These are phyloP conservation scores for Pseudotulostoma volvatum DNA, from an alignment of 495 filamentous ascomycete species.

Conservation along the genomic window DNA sequence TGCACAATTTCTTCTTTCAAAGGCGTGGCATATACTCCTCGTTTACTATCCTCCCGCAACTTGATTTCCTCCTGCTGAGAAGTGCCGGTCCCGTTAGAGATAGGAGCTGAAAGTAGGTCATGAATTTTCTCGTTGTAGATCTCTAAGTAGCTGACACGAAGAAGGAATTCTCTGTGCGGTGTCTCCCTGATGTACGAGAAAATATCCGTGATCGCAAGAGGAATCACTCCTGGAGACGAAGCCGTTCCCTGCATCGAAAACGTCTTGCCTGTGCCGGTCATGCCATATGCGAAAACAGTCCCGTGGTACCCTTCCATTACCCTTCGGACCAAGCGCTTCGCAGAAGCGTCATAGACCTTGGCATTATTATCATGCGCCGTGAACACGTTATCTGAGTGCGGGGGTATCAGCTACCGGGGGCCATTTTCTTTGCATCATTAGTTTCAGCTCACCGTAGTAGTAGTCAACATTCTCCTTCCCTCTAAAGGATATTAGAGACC, in stretches of 20 bases:
- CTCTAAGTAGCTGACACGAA: constrained; percentile 94
- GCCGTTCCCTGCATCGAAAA: constrained; percentile 99
- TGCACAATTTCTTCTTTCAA: constrained; percentile 98
- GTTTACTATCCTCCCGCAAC: constrained; percentile 83
- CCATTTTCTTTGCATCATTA: too few species aligned
- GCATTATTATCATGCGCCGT: constrained; percentile 81
- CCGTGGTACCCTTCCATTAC: constrained; percentile 99
- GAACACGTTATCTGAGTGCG: constrained; percentile 83
- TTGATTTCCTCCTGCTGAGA: constrained; percentile 78
- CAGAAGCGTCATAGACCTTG: constrained; percentile 80
- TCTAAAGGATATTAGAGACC: constrained; percentile 61
- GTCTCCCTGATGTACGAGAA: constrained; percentile 98
- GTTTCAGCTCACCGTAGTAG: constrained; percentile 70
- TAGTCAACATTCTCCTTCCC: constrained; percentile 88
- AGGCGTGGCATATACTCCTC: constrained; percentile 90
- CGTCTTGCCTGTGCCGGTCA: constrained; percentile 97
- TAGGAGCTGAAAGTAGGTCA: constrained; percentile 67
- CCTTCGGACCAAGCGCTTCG: constrained; percentile 83
- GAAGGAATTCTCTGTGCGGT: constrained; percentile 80
- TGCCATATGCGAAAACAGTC: constrained; percentile 96
- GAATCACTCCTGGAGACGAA: constrained; percentile 91
- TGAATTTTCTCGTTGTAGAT: constrained; percentile 99
- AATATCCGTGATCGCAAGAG: constrained; percentile 92
- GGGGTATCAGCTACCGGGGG: too few species aligned
- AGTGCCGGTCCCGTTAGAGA: constrained; percentile 28